Evolutionary conservation across 331 rosid species (phyloP).

Genomic region (Prunus yedoensis): DNA sequence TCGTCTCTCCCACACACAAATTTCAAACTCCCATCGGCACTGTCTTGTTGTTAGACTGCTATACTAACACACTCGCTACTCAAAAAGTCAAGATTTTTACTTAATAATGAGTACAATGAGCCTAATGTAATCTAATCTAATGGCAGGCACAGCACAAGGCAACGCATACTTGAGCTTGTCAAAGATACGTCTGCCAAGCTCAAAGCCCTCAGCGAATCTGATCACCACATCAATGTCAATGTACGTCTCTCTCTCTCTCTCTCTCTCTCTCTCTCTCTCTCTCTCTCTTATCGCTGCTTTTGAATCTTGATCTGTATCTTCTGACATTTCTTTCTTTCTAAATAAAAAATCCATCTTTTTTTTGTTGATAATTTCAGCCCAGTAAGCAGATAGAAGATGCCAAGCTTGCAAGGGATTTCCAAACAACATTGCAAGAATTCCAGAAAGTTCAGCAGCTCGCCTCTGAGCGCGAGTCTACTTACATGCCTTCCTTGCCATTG

Average conservation of each 20-base stretch:
- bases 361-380: constrained; percentile 31
- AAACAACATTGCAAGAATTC: constrained; percentile 65
- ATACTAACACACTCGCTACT: no score
- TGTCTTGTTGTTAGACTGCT: no score
- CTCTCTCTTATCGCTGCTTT: neutral
- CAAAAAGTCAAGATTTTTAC: no score
- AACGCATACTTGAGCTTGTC: constrained; percentile 61
- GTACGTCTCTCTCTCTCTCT: constrained; percentile 24
- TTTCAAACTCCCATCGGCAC: no score
- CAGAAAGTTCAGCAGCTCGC: constrained; percentile 78
- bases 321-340: neutral
- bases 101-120: no score
- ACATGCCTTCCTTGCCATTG: constrained; percentile 42
- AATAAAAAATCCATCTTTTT: neutral
- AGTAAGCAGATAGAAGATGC: constrained; percentile 70
- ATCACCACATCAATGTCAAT: constrained; percentile 35
- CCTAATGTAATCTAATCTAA: neutral
- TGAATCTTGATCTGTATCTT: neutral
- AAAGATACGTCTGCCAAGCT: constrained; percentile 80
- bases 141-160: constrained; percentile 65
- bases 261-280: neutral
- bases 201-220: constrained; percentile 51
- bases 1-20: neutral
- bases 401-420: constrained; percentile 79
- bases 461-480: constrained; percentile 68